Evolutionary conservation across 2,329 filamentous ascomycete genomes (phyloP).

Genomic region (Ceratocystis huliohia): DNA sequence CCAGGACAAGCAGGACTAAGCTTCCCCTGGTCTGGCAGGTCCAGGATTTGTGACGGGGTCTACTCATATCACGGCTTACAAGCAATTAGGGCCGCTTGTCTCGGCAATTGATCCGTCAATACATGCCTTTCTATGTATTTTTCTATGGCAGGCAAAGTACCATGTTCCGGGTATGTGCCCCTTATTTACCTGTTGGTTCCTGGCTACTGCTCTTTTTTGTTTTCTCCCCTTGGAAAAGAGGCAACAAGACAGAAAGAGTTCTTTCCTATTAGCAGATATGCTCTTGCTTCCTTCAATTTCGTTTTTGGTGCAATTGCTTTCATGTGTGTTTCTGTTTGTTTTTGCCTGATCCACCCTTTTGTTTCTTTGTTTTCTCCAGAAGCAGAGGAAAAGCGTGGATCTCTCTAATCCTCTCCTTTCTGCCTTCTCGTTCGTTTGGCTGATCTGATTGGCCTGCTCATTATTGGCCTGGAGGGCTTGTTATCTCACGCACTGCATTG

Average conservation of each 20-base stretch:
- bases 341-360: not conserved
- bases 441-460: not conserved
- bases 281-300: conserved; percentile 18
- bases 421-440: not conserved
- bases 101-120: conserved; percentile 5
- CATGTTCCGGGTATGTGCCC: not conserved
- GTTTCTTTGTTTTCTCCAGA: conserved; percentile 3
- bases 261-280: not conserved
- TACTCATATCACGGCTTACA: conserved; percentile 1
- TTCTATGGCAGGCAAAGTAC: not conserved
- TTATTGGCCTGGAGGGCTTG: not conserved
- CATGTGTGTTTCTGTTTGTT: not conserved
- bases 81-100: conserved; percentile 3
- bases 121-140: not conserved
- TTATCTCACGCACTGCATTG: not conserved
- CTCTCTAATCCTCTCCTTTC: not conserved
- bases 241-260: not conserved
- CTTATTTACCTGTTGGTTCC: not conserved
- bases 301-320: conserved; percentile 4
- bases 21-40: not conserved
- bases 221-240: not conserved
- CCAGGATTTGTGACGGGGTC: not conserved
- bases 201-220: not conserved
- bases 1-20: not conserved
- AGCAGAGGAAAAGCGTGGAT: not conserved